Evolutionary conservation across 2,329 filamentous ascomycete genomes (phyloP), one percentile per base, ranked within the genome.

Genomic region (Trichoderma sp.): DNA sequence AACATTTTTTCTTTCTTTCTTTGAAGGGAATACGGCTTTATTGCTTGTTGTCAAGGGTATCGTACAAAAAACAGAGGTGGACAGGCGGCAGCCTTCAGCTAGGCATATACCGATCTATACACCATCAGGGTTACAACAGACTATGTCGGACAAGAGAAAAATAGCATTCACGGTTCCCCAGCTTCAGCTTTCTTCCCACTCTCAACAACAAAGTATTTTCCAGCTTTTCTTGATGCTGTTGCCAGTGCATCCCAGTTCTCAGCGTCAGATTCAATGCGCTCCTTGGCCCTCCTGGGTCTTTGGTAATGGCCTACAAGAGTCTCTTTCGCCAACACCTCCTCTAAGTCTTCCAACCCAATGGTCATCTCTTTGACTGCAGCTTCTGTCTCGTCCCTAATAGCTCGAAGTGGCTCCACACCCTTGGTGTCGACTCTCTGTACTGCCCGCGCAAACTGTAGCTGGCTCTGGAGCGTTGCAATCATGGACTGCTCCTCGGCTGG

Each of bases 391-490:
- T 98, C 96, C 71, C 94, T 91, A 75, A 98, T 93, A 62, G 93
- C 92, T 68, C 90, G 88, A 60, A 99, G 85, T 0, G 97, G 95
- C 74, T 91, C 88, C 0, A 98, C 87, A 4, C 89, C 91, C 0
- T 87, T 85, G 0, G 94, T 95, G 82, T 97, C 90, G 66, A 98
- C 92, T 62, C 88, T 86, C 81, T 97, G 95, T 24, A 98, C 92
- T 77, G 95, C 91, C 77, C 91, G 92, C n/a, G 98, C 95, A 81
- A 99, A 99, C 80, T 93, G 93, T 0, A 99, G 89, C 82, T 99
- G 97, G 38, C 93, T 91, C 71, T 92, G 89, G 2, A 99, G 88
- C 1, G 93, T 95, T 27, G 89, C 82, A 4, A 97, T 88, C 90
- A 98, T 94, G 31, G 87, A 85, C 0, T 86, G 80, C 82, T 97